phyloP scores from a whole-genome alignment of 371 early-diverging fungal genomes.

The Batkoa obscura region DNA sequence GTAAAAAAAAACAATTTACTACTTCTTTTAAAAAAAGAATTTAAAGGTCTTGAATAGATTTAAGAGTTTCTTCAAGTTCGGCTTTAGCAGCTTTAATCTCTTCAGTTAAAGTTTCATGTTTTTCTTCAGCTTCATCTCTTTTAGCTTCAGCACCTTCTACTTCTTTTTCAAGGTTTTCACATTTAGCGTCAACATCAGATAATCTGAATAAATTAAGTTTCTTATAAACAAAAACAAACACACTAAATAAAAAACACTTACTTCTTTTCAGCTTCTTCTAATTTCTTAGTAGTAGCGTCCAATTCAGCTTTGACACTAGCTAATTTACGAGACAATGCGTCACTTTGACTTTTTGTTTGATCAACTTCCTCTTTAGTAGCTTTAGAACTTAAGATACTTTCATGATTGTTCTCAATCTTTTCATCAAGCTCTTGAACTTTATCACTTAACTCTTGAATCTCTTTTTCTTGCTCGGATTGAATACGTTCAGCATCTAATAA shows the following conservation, averaged over 20 bases:
- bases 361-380: conserved; percentile 1
- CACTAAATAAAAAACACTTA: neutral
- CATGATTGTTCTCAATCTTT: conserved; percentile 4
- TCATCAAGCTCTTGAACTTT: conserved; percentile 1
- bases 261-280: conserved; percentile 4
- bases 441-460: neutral
- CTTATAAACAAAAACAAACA: neutral
- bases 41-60: conserved; percentile 6
- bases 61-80: conserved; percentile 3
- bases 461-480: conserved; percentile 2
- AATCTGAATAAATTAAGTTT: neutral
- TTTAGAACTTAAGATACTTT: neutral
- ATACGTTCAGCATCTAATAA: neutral
- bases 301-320: neutral
- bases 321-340: neutral
- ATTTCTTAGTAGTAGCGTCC: too few relatives aligned
- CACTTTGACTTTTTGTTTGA: conserved; percentile 1
- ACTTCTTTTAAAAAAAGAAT: neutral
- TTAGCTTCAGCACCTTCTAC: neutral
- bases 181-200: neutral
- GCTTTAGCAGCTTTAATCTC: conserved; percentile 6
- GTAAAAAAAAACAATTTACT: too few relatives aligned
- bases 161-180: conserved; percentile 3
- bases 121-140: conserved; percentile 3
- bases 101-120: conserved; percentile 1